A percentile compares a stretch with the other conserved stretches of the same genome.
phyloP scores from a whole-genome alignment of 768 basidiomycete genomes.

The Flagelloscypha sp. region DNA sequence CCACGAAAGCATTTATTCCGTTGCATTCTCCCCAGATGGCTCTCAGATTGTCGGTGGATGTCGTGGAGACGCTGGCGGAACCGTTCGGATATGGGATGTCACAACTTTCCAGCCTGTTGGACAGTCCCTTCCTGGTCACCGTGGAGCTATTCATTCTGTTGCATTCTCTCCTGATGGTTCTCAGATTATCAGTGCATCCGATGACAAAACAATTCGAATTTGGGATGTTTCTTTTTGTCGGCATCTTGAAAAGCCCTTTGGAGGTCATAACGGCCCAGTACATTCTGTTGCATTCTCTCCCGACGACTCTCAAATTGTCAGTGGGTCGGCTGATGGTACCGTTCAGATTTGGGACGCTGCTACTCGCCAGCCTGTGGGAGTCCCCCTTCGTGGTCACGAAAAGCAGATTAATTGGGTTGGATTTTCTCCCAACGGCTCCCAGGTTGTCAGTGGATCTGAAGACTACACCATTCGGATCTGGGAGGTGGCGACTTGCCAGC shows the following conservation, averaged over 20 bases:
- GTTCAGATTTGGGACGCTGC: too few relatives aligned
- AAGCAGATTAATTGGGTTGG: too few relatives aligned
- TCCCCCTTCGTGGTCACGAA: too few relatives aligned
- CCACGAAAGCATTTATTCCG: not conserved
- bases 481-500: too few relatives aligned
- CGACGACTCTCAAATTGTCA: too few relatives aligned
- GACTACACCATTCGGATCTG: too few relatives aligned
- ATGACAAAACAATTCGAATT: slow-evolving; percentile 5
- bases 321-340: too few relatives aligned
- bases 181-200: slow-evolving; percentile 7
- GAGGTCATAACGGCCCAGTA: slow-evolving; percentile 6
- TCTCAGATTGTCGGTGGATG: slow-evolving; percentile 6
- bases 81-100: slow-evolving; percentile 8
- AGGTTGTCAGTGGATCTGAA: too few relatives aligned
- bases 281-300: slow-evolving; percentile 13
- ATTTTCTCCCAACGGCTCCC: too few relatives aligned
- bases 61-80: slow-evolving; percentile 4
- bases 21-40: slow-evolving; percentile 9
- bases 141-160: slow-evolving; percentile 1
- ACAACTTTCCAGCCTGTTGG: slow-evolving; percentile 1
- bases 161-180: slow-evolving; percentile 10
- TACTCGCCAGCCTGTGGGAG: too few relatives aligned
- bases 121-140: not conserved
- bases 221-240: slow-evolving; percentile 6
- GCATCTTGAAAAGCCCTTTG: slow-evolving; percentile 2